Evolutionary conservation across 192 early-diverging fungal genomes (phyloP), one percentile per base, ranked within the genome.

Genomic region (Umbelopsis vinacea): DNA sequence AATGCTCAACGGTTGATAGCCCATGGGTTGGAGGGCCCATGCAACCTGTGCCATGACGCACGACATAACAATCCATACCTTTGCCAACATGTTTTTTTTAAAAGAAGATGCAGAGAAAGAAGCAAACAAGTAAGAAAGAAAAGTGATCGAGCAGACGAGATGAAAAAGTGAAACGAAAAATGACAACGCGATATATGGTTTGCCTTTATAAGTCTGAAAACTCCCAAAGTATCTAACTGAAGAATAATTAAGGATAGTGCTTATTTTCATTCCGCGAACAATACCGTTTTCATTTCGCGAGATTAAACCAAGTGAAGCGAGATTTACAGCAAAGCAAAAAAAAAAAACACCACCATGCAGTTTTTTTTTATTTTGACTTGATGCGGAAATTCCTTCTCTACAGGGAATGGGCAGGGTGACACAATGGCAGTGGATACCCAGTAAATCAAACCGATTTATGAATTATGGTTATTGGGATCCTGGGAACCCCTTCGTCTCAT

Each of bases 401-500:
- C 24, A 63, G 17, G 57, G 57, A 63, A 63, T 63, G 24, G 57
- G 33, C 26, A 19, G 7, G 57, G 57, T 63, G 14, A 35, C 26
- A 63, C 57, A 63, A 63, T 17, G 15, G 23, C 12, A 37, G 11
- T n/a, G 29, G 15, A 63, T 37, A 54, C 57, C 57, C 33, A 63
- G 57, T 29, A 37, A 22, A 24, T 3, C 22, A 54, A 24, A 24
- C 52, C 52, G 23, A 54, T 37, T 63, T 63, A 63, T 63, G 26
- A 35, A 37, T n/a, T 50, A 21, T 17, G 48, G 6, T 37, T 17
- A n/a, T 37, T 63, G 33, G 10, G 57, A 29, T 63, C 57, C 57
- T 63, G 57, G 57, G 57, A 63, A 63, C 57, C 33, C 33, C 57
- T 63, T 33, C 57, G 57, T 63, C 12, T 63, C 29, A 63, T 63